These are phyloP conservation scores for Purshia tridentata DNA, from an alignment of 306 rosid species.

Conservation along the genomic window DNA sequence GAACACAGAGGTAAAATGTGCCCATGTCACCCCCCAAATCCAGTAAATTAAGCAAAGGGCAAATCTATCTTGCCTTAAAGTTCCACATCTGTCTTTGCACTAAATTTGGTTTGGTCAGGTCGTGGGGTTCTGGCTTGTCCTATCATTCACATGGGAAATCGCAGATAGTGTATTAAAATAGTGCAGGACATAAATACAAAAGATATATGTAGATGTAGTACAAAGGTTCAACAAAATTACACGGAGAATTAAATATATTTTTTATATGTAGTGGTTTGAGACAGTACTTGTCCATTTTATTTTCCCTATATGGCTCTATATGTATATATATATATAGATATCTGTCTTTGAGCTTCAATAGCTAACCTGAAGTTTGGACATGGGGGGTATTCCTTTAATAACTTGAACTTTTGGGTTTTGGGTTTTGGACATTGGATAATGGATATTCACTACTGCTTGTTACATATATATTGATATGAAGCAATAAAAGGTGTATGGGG, in stretches of 20 bases:
- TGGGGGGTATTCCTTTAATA: background rate
- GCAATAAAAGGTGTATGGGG: conserved; percentile 18
- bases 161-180: conserved; percentile 6
- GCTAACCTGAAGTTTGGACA: too few relatives aligned
- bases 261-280: too few relatives aligned
- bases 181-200: too few relatives aligned
- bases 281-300: too few relatives aligned
- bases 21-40: background rate
- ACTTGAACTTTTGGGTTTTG: background rate
- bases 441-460: background rate
- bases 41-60: background rate
- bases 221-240: too few relatives aligned
- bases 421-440: background rate
- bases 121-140: conserved; percentile 11
- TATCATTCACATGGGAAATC: background rate
- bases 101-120: background rate
- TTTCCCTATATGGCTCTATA: too few relatives aligned
- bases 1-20: background rate
- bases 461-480: background rate
- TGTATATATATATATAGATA: too few relatives aligned
- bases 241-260: too few relatives aligned
- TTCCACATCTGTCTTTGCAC: conserved; percentile 7
- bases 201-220: too few relatives aligned
- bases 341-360: too few relatives aligned
- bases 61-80: background rate